Evolutionary conservation across 1,284 basidiomycete genomes (phyloP).

Genomic region (Polyporus tsugae): DNA sequence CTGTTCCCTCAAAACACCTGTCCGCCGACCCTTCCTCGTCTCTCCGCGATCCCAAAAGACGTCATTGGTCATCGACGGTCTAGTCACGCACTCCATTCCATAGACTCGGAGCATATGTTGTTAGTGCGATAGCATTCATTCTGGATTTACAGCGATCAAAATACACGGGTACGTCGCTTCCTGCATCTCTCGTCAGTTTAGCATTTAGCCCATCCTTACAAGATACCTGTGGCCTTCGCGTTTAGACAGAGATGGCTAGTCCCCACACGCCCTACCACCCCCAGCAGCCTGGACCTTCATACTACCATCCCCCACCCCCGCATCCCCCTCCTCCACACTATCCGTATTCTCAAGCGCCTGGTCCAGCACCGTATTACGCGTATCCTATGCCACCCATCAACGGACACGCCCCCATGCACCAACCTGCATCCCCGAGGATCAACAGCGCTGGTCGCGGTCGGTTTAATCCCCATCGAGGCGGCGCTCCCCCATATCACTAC

Average conservation of each 20-base stretch:
- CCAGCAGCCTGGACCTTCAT: constrained; percentile 44
- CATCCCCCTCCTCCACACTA: constrained; percentile 38
- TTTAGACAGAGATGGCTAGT: constrained; percentile 41
- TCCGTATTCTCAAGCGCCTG: constrained; percentile 35
- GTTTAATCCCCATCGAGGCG: constrained; percentile 38
- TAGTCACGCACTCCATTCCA: constrained; percentile 7
- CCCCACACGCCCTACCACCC: constrained; percentile 44
- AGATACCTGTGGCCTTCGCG: background rate
- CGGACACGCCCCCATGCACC: constrained; percentile 37
- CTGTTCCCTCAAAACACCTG: background rate
- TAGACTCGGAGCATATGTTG: constrained; percentile 20
- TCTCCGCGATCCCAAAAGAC: constrained; percentile 17
- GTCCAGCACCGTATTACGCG: constrained; percentile 41
- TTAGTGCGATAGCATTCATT: constrained; percentile 22
- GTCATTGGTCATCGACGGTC: constrained; percentile 3
- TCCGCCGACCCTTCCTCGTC: constrained; percentile 7
- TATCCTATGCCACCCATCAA: constrained; percentile 43
- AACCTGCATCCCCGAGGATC: constrained; percentile 41
- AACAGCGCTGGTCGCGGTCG: constrained; percentile 39
- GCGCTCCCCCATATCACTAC: constrained; percentile 38
- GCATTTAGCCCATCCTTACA: constrained; percentile 11
- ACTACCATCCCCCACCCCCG: constrained; percentile 38
- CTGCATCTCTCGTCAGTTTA: constrained; percentile 6
- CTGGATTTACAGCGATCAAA: constrained; percentile 22
- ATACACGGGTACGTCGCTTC: constrained; percentile 22